phyloP scores from a whole-genome alignment of 192 early-diverging fungal species.

The Coemansia umbellata region DNA sequence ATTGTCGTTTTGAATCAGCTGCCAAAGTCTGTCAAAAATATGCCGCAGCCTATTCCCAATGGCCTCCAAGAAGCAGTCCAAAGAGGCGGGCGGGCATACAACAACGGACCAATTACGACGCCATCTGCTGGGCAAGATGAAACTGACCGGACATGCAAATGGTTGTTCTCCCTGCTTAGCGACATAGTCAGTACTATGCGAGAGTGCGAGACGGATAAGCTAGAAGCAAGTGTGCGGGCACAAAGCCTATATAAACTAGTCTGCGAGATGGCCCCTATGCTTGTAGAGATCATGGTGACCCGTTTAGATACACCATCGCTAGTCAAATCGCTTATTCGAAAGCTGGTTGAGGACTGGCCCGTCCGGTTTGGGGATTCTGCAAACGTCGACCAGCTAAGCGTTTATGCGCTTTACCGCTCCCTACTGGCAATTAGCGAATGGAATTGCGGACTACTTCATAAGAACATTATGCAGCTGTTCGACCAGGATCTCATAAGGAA shows the following conservation, averaged over 20 bases:
- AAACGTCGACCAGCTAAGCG: background rate
- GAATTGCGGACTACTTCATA: conserved; percentile 10
- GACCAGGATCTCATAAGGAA: background rate
- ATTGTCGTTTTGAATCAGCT: conserved; percentile 29
- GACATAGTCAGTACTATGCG: background rate
- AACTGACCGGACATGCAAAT: conserved; percentile 1
- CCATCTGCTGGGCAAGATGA: conserved; percentile 1
- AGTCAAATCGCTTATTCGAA: conserved; percentile 7
- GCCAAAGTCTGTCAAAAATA: conserved; percentile 32
- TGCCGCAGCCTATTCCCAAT: conserved; percentile 44
- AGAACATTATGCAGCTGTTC: conserved; percentile 9
- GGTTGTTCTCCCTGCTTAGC: conserved; percentile 7
- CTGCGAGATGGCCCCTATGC: conserved; percentile 27
- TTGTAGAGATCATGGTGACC: conserved; percentile 21
- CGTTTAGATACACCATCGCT: conserved; percentile 16
- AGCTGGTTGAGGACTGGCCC: conserved; percentile 22
- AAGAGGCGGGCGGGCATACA: conserved; percentile 27
- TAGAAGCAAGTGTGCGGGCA: background rate
- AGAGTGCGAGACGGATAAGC: background rate
- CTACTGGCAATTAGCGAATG: conserved; percentile 31
- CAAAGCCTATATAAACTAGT: conserved; percentile 4
- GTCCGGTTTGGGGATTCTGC: background rate
- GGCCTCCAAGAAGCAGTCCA: conserved; percentile 35
- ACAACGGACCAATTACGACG: conserved; percentile 24
- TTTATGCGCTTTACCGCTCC: conserved; percentile 20